Evolutionary conservation across 768 basidiomycete genomes (phyloP).

Genomic region (Leccinum truebloodii): DNA sequence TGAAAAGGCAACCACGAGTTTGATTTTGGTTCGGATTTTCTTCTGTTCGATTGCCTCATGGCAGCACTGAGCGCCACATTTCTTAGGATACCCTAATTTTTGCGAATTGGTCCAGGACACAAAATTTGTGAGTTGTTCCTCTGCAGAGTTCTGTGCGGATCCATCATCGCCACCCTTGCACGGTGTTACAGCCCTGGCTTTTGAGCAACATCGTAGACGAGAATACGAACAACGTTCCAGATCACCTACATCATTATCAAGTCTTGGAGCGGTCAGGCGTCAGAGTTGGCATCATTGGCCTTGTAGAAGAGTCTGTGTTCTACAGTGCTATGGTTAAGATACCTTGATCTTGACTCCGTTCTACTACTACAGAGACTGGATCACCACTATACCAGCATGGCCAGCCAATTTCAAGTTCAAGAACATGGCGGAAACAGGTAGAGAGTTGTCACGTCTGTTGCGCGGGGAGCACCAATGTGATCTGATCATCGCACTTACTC

Average conservation of each 20-base stretch:
- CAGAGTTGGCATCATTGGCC: slow-evolving; percentile 78
- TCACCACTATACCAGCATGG: slow-evolving; percentile 85
- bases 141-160: background rate
- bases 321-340: background rate
- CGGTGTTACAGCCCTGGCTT: slow-evolving; percentile 70
- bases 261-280: slow-evolving; percentile 71
- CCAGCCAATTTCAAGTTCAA: slow-evolving; percentile 74
- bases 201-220: slow-evolving; percentile 84
- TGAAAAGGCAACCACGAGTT: slow-evolving; percentile 86
- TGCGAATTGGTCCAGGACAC: slow-evolving; percentile 70
- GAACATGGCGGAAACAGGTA: slow-evolving; percentile 71
- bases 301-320: slow-evolving; percentile 73
- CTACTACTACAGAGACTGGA: slow-evolving; percentile 69
- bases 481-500: slow-evolving; percentile 82
- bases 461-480: slow-evolving; percentile 77
- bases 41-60: background rate
- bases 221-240: slow-evolving; percentile 61
- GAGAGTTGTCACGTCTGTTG: slow-evolving; percentile 70
- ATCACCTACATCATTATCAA: slow-evolving; percentile 57
- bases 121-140: slow-evolving; percentile 57
- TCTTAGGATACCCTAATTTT: slow-evolving; percentile 61
- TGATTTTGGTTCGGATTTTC: slow-evolving; percentile 63
- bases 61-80: background rate
- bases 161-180: background rate
- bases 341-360: background rate